Conservation (phyloP, 768 basidiomycete species). For the Mrakia frigida region DNA sequence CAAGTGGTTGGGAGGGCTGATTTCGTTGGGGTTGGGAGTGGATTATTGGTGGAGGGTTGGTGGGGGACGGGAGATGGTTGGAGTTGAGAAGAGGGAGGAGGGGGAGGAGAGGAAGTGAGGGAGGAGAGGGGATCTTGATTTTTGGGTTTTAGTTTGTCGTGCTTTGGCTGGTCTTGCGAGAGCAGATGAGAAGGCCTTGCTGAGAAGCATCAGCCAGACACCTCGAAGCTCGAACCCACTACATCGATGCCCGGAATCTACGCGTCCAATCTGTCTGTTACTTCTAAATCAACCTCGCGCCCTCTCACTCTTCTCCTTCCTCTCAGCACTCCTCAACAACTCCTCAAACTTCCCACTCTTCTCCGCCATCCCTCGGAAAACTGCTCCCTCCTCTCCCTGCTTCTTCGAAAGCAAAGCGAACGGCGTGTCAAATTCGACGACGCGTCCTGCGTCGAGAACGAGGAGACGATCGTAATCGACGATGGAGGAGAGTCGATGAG, state of each 20-base stretch:
- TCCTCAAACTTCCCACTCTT: slow-evolving; percentile 43
- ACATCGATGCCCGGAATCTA: no score
- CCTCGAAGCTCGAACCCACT: no score
- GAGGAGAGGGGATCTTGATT: neutral
- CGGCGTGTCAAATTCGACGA: slow-evolving; percentile 43
- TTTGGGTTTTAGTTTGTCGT: neutral
- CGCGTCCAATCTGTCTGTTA: no score
- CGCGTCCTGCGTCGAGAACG: slow-evolving; percentile 42
- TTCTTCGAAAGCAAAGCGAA: slow-evolving; percentile 40
- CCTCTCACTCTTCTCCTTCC: neutral
- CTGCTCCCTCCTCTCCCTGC: slow-evolving; percentile 30
- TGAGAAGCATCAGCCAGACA: no score
- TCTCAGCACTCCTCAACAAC: slow-evolving; percentile 37
- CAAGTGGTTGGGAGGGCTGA: slow-evolving; percentile 79
- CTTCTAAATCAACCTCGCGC: neutral
- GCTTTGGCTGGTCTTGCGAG: no score
- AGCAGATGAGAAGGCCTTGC: no score
- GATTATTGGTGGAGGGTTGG: slow-evolving; percentile 53
- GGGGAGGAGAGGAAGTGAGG: neutral
- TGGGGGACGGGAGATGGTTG: slow-evolving; percentile 23
- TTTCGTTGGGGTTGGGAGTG: slow-evolving; percentile 71
- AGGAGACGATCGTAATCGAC: slow-evolving; percentile 45
- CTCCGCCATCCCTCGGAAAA: slow-evolving; percentile 40
- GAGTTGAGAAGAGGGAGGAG: slow-evolving; percentile 5
- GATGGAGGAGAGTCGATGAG: slow-evolving; percentile 39